Conservation (phyloP, 108 stramenopile species). For the Halocafeteria seosinensis region DNA sequence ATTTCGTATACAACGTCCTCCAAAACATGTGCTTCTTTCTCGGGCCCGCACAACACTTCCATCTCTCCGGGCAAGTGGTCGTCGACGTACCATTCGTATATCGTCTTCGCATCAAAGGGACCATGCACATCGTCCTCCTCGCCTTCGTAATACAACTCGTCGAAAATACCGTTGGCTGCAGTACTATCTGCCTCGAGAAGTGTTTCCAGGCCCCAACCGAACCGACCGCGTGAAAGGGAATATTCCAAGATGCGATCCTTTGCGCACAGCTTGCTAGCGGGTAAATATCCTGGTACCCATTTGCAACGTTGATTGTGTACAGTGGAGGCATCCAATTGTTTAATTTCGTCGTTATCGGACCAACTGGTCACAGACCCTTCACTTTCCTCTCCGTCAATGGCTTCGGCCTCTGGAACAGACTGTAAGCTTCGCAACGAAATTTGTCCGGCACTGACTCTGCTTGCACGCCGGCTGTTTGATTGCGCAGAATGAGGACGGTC, state of each 20-base stretch:
- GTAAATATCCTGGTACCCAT: neutral
- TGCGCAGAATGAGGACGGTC: too few species aligned
- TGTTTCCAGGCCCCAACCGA: neutral
- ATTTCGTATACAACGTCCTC: neutral
- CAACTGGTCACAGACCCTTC: neutral
- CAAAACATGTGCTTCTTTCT: neutral
- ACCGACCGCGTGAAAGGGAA: neutral
- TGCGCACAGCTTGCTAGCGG: too few species aligned
- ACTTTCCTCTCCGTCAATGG: neutral
- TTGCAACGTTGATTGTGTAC: neutral
- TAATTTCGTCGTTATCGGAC: neutral
- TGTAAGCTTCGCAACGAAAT: neutral
- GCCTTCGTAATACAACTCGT: neutral
- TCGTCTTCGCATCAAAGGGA: conserved; percentile 9
- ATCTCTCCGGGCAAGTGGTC: conserved; percentile 18
- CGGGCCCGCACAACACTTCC: neutral
- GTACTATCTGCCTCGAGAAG: neutral
- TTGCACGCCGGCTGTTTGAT: too few species aligned
- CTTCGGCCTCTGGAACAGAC: neutral
- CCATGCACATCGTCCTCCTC: conserved; percentile 14
- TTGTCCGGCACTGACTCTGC: too few species aligned
- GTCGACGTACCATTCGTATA: conserved; percentile 18
- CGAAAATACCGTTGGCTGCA: neutral
- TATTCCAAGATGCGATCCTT: too few species aligned
- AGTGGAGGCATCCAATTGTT: neutral